phyloP scores from a whole-genome alignment of 2,329 filamentous ascomycete genomes.

The Cyphellophora europaea region DNA sequence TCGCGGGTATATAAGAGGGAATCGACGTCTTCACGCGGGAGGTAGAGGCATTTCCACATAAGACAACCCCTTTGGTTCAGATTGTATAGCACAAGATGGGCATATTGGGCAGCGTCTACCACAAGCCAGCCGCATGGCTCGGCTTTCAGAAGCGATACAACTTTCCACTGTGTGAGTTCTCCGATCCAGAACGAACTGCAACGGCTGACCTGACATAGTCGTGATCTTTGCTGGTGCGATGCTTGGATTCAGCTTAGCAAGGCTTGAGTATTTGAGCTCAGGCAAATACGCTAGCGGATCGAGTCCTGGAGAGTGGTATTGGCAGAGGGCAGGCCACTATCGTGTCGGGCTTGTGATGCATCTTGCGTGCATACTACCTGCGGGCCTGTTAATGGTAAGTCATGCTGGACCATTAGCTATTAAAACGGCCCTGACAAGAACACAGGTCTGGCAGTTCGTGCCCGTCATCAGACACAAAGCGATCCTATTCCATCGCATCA shows the following conservation, averaged over 20 bases:
- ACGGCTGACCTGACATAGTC: slow-evolving; percentile 5
- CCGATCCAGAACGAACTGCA: neutral
- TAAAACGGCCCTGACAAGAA: too few species aligned
- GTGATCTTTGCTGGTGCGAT: slow-evolving; percentile 38
- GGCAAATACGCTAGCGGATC: slow-evolving; percentile 8
- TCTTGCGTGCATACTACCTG: slow-evolving; percentile 27
- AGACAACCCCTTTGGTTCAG: too few species aligned
- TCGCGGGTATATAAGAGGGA: too few species aligned
- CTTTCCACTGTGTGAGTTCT: slow-evolving; percentile 4
- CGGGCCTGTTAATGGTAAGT: slow-evolving; percentile 26
- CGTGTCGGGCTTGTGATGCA: slow-evolving; percentile 30
- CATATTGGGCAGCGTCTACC: too few species aligned
- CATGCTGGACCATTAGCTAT: too few species aligned
- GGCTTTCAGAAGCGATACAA: slow-evolving; percentile 7
- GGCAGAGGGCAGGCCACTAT: slow-evolving; percentile 4
- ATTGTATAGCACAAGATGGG: too few species aligned
- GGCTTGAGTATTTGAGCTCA: slow-evolving; percentile 41
- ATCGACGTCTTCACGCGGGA: too few species aligned
- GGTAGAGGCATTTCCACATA: too few species aligned
- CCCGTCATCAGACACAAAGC: slow-evolving; percentile 34
- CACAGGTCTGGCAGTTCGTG: slow-evolving; percentile 30
- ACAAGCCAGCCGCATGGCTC: slow-evolving; percentile 3
- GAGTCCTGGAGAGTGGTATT: slow-evolving; percentile 7
- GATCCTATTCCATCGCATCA: slow-evolving; percentile 48
- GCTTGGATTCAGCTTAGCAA: slow-evolving; percentile 40